Conservation (phyloP, 108 stramenopile species). For the Cylindrotheca closterium region DNA sequence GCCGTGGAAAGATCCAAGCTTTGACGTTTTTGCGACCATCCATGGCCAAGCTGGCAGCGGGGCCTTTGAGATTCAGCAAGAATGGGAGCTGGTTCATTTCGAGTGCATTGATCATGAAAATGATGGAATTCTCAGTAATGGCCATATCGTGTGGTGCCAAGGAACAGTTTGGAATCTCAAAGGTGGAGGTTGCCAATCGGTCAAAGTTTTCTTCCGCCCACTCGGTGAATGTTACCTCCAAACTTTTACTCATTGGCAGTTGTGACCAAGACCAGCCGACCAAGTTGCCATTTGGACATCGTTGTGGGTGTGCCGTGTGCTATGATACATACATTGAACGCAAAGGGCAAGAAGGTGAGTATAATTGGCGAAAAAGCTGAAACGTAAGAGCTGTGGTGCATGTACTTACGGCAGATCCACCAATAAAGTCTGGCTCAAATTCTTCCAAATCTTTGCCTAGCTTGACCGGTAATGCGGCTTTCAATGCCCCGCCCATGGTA, state of each 20-base stretch:
- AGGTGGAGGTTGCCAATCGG: conserved; percentile 33
- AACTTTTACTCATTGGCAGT: conserved; percentile 8
- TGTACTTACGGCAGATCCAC: conserved; percentile 30
- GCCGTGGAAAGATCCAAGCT: conserved; percentile 48
- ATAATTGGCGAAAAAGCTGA: too few relatives aligned
- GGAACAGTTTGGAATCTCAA: conserved; percentile 23
- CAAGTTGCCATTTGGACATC: conserved; percentile 47
- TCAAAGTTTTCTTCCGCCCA: conserved; percentile 38
- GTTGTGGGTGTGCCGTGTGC: conserved; percentile 57
- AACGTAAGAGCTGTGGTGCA: too few relatives aligned
- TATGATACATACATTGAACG: not conserved
- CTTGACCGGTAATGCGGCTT: conserved; percentile 22
- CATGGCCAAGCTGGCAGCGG: conserved; percentile 53
- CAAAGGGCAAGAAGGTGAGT: too few relatives aligned
- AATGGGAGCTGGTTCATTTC: conserved; percentile 43
- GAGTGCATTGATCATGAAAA: conserved; percentile 49
- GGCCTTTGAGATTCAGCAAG: conserved; percentile 43
- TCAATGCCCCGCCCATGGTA: conserved; percentile 32
- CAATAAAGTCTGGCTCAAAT: conserved; percentile 44
- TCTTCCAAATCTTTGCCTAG: conserved; percentile 27
- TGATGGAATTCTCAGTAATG: conserved; percentile 49
- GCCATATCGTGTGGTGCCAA: conserved; percentile 67
- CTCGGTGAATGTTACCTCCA: conserved; percentile 56
- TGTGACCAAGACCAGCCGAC: conserved; percentile 60
- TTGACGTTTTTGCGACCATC: conserved; percentile 45